Evolutionary conservation across 106 monocot species (phyloP).

Genomic region (Dioscorea alata): DNA sequence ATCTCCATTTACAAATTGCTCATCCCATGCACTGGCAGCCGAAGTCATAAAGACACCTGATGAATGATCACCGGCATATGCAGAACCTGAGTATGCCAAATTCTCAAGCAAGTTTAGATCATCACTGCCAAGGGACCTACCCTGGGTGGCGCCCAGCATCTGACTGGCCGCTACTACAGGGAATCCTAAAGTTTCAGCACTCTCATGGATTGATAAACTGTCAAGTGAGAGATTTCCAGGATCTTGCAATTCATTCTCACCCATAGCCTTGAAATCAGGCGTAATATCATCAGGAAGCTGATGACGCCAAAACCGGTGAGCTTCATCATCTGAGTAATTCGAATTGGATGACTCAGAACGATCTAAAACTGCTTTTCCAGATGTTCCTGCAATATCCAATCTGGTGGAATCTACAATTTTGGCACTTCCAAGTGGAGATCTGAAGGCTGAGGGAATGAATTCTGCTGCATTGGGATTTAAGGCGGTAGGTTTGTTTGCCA

Average conservation of each 20-base stretch:
- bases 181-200: slow-evolving; percentile 28
- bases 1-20: slow-evolving; percentile 34
- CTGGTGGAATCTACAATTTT: slow-evolving; percentile 16
- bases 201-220: slow-evolving; percentile 62
- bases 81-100: slow-evolving; percentile 17
- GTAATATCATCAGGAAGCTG: slow-evolving; percentile 96
- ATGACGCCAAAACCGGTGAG: slow-evolving; percentile 50
- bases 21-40: slow-evolving; percentile 31
- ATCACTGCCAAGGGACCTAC: slow-evolving; percentile 11
- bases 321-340: slow-evolving; percentile 68
- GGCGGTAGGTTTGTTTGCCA: slow-evolving; percentile 29
- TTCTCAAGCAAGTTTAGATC: slow-evolving; percentile 15
- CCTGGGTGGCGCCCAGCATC: slow-evolving; percentile 7
- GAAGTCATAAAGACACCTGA: slow-evolving; percentile 17
- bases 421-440: slow-evolving; percentile 19
- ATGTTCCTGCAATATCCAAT: slow-evolving; percentile 17
- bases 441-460: slow-evolving; percentile 73
- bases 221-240: slow-evolving; percentile 31
- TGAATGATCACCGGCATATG: slow-evolving; percentile 17
- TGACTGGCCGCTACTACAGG: slow-evolving; percentile 12
- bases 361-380: slow-evolving; percentile 32
- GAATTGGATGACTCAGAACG: slow-evolving; percentile 41
- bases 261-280: slow-evolving; percentile 60
- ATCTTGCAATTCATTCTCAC: slow-evolving; percentile 31
- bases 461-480: slow-evolving; percentile 89